Conservation (phyloP, 768 basidiomycete species). For the Nevesoporus exiguus region DNA sequence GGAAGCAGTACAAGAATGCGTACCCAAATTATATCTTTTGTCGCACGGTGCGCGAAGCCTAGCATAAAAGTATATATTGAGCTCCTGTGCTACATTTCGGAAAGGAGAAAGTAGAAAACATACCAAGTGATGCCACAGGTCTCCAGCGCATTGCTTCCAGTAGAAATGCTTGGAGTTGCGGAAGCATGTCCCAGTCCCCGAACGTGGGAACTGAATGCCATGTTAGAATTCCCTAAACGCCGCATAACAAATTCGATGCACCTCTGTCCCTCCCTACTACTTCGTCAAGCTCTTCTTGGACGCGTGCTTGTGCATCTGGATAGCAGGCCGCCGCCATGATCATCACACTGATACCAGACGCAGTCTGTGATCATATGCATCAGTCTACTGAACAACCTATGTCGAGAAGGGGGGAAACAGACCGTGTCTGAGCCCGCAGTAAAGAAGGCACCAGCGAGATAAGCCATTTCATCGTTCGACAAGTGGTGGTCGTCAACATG, state of each 20-base stretch:
- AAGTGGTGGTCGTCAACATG: constrained; percentile 43
- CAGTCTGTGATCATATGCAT: constrained; percentile 26
- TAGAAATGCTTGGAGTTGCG: not conserved
- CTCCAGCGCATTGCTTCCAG: not conserved
- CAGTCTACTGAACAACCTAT: not conserved
- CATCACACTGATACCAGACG: constrained; percentile 46
- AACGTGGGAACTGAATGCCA: not conserved
- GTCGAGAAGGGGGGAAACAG: not conserved
- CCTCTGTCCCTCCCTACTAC: constrained; percentile 42
- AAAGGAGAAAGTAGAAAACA: not conserved
- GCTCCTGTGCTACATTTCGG: not conserved
- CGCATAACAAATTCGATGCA: not conserved
- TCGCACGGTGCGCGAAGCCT: not conserved
- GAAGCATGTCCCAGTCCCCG: not conserved
- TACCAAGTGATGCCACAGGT: not conserved
- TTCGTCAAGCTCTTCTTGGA: constrained; percentile 52
- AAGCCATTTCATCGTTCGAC: too few relatives aligned
- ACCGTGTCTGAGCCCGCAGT: constrained; percentile 59
- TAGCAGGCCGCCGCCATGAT: too few relatives aligned
- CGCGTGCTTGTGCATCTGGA: constrained; percentile 45
- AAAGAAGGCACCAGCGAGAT: constrained; percentile 57
- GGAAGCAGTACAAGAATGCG: not conserved
- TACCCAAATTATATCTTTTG: not conserved
- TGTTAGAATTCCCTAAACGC: not conserved
- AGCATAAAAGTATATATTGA: not conserved